Evolutionary conservation across 2,329 filamentous ascomycete species (phyloP), one percentile per base, ranked within the genome.

Genomic region (Monilinia aucupariae): DNA sequence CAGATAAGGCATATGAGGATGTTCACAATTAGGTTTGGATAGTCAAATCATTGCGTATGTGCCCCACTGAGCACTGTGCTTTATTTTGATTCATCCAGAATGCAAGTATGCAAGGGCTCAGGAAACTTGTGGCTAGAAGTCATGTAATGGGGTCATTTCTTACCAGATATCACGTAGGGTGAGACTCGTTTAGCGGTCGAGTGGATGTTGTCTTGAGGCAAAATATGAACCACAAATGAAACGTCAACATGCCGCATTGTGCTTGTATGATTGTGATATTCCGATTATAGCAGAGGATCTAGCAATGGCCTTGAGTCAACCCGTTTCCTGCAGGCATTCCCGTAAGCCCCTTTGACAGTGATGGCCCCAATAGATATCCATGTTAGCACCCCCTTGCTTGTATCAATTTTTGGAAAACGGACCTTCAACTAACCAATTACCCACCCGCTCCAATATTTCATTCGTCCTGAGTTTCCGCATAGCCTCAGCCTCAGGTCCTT

Each of bases 371-470:
- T 10, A 32, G n/a, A n/a, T 22, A 22, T 45, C n/a, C 9, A 45
- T 9, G 32, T 4, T 34, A 22, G n/a, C 27, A 45, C 4, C 43
- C 43, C n/a, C 10, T 47, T 45, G 20, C 7, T 32, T 32, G 20
- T 43, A 22, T 61, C 37, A 54, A 62, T 22, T 37, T 41, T 48
- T 55, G n/a, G 60, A 59, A 45, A 62, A 69, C 4, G 67, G 68
- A 9, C 68, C 64, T 22, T 55, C 64, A 22, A 66, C 66, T 12
- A 69, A n/a, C 67, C 68, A 69, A 10, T 49, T 22, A 17, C 65
- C 67, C 4, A 67, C 63, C 41, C 62, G 64, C 27, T 64, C 61
- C 34, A 67, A 41, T n/a, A 64, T 54, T 51, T 67, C 63, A 15
- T 63, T 50, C 17, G 27, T 59, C 39, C 50, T 66, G 13, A 50